A percentile compares a stretch with the other conserved stretches of the same genome.
These are phyloP conservation scores for Aspergillus caelatus DNA, from an alignment of 2,329 filamentous ascomycete species.

Conservation along the genomic window DNA sequence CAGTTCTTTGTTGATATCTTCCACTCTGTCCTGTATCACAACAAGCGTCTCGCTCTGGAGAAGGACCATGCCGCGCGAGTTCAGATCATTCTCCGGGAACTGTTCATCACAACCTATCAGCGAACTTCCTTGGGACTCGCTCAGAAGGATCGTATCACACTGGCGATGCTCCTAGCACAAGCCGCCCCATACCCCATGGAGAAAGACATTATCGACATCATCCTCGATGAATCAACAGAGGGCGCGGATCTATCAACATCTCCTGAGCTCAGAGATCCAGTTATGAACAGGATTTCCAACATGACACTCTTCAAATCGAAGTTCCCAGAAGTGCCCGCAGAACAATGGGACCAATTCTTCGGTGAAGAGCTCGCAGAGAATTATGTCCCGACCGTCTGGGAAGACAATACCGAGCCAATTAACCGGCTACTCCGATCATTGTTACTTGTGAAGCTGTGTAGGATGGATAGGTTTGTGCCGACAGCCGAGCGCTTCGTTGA, in stretches of 20 bases:
- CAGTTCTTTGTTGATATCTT: constrained; percentile 99
- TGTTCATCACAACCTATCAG: constrained; percentile 90
- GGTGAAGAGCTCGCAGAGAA: constrained; percentile 84
- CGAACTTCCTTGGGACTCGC: constrained; percentile 90
- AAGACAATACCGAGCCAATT: constrained; percentile 62
- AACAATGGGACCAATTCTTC: constrained; percentile 80
- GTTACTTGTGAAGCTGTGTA: constrained; percentile 89
- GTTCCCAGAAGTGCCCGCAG: constrained; percentile 63
- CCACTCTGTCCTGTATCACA: constrained; percentile 82
- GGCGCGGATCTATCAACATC: constrained; percentile 79
- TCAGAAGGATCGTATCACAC: constrained; percentile 90
- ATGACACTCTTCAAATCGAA: constrained; percentile 74
- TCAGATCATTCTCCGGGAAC: constrained; percentile 85
- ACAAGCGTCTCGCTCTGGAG: constrained; percentile 70
- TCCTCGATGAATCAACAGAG: constrained; percentile 76
- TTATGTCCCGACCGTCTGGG: constrained; percentile 76
- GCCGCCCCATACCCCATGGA: constrained; percentile 97
- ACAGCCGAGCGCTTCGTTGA: constrained; percentile 88
- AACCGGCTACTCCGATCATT: constrained; percentile 82
- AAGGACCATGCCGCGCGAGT: constrained; percentile 77
- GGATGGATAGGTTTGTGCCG: constrained; percentile 92
- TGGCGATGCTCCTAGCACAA: constrained; percentile 93
- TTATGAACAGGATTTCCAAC: constrained; percentile 68
- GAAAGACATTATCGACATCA: constrained; percentile 79
- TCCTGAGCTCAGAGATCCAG: constrained; percentile 65